Conservation (phyloP, 768 basidiomycete species). For the Collybia mongolica region DNA sequence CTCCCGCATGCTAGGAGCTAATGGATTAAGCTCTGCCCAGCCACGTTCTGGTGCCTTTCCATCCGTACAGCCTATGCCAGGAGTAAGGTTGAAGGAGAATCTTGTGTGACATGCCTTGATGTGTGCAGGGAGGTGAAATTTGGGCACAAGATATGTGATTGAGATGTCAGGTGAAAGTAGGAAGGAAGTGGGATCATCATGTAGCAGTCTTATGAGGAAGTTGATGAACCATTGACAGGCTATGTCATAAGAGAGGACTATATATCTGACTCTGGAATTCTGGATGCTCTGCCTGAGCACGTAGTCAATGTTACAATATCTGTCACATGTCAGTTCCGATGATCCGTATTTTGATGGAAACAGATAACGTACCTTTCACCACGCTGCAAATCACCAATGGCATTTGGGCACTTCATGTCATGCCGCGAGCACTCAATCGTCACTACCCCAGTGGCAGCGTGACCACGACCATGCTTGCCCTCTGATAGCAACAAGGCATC, state of each 20-base stretch:
- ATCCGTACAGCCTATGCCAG: neutral
- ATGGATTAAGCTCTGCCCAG: slow-evolving; percentile 26
- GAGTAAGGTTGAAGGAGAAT: neutral
- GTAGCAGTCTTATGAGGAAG: neutral
- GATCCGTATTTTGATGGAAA: too few species aligned
- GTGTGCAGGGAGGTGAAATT: neutral
- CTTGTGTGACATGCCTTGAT: neutral
- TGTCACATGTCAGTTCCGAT: neutral
- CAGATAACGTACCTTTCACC: slow-evolving; percentile 28
- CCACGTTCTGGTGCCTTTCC: slow-evolving; percentile 2
- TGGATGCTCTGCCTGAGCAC: slow-evolving; percentile 13
- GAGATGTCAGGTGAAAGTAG: neutral
- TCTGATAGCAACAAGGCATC: slow-evolving; percentile 23
- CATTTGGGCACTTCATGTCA: slow-evolving; percentile 23
- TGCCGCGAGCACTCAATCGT: slow-evolving; percentile 26
- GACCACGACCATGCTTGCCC: slow-evolving; percentile 11
- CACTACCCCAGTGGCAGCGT: slow-evolving; percentile 24
- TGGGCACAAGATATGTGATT: neutral
- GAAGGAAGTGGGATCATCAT: slow-evolving; percentile 4
- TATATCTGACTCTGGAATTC: neutral
- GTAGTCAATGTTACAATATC: slow-evolving; percentile 28
- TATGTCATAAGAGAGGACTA: slow-evolving; percentile 20
- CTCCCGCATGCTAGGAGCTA: slow-evolving; percentile 18
- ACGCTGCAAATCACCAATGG: slow-evolving; percentile 26
- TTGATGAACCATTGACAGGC: slow-evolving; percentile 17